These are phyloP conservation scores for Fusarium domesticum DNA, from an alignment of 2,329 filamentous ascomycete species.

Conservation along the genomic window DNA sequence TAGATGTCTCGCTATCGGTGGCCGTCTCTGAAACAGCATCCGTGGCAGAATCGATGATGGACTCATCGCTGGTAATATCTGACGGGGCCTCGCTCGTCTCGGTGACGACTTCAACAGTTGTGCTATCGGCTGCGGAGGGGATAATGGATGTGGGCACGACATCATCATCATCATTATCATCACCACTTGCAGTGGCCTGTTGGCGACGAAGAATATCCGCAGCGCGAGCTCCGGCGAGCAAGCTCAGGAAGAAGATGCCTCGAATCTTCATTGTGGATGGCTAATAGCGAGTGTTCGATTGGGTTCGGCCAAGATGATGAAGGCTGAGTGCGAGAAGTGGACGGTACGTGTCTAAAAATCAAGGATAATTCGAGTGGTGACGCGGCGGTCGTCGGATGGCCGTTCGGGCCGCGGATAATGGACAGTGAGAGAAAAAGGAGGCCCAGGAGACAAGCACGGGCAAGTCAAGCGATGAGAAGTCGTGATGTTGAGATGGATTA, in stretches of 20 bases:
- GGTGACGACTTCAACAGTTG: neutral
- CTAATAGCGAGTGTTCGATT: constrained; percentile 4
- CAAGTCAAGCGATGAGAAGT: neutral
- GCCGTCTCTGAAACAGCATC: constrained; percentile 2
- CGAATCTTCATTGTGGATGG: constrained; percentile 24
- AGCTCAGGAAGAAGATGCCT: constrained; percentile 23
- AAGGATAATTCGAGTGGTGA: neutral
- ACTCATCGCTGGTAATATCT: constrained; percentile 2
- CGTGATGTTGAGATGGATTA: neutral
- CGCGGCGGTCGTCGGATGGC: neutral
- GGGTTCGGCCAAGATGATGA: constrained; percentile 6
- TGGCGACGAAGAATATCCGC: constrained; percentile 15
- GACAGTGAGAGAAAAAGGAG: neutral
- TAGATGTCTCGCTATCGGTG: constrained; percentile 19
- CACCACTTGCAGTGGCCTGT: constrained; percentile 10
- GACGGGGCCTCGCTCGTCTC: neutral
- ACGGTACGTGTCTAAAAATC: neutral
- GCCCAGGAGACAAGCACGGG: neutral
- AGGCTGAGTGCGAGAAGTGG: neutral
- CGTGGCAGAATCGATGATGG: constrained; percentile 1
- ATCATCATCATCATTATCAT: too few relatives aligned
- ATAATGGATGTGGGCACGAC: constrained; percentile 8
- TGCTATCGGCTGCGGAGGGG: constrained; percentile 5
- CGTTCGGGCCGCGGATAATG: neutral
- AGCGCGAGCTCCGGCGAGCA: constrained; percentile 26